Evolutionary conservation across 2,329 filamentous ascomycete genomes (phyloP).

Genomic region (Venturia aucupariae): DNA sequence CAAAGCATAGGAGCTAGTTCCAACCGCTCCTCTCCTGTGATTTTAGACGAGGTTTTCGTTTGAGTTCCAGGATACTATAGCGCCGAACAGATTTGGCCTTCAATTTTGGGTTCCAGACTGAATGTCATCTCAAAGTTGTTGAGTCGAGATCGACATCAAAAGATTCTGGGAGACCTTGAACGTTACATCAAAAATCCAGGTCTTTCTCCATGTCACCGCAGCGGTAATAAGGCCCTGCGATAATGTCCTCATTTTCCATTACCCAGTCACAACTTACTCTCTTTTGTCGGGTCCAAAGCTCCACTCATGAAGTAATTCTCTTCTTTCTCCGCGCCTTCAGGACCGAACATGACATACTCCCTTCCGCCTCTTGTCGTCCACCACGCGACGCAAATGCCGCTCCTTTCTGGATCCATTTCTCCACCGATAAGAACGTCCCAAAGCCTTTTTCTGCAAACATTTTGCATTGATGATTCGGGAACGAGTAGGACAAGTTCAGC

Average conservation of each 20-base stretch:
- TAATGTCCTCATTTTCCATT: neutral
- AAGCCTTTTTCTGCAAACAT: slow-evolving; percentile 59
- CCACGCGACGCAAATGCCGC: slow-evolving; percentile 72
- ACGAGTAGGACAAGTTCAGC: slow-evolving; percentile 60
- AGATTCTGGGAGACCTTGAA: too few species aligned
- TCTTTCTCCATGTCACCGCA: too few species aligned
- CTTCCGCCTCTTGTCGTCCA: slow-evolving; percentile 62
- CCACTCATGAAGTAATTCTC: slow-evolving; percentile 46
- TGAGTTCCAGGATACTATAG: too few species aligned
- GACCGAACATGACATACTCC: slow-evolving; percentile 46
- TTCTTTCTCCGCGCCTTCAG: slow-evolving; percentile 30
- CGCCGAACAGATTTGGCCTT: too few species aligned
- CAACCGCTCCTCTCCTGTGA: neutral
- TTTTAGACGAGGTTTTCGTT: too few species aligned
- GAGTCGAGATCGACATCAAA: neutral
- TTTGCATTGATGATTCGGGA: slow-evolving; percentile 50
- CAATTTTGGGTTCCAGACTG: too few species aligned
- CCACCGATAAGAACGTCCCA: slow-evolving; percentile 72
- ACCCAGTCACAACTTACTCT: slow-evolving; percentile 40
- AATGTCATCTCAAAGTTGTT: neutral
- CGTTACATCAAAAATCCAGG: too few species aligned
- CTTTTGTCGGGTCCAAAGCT: slow-evolving; percentile 31
- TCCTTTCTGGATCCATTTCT: slow-evolving; percentile 81
- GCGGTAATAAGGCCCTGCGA: too few species aligned
- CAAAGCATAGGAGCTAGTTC: too few species aligned